Evolutionary conservation across 345 rosid species (phyloP), one percentile per base, ranked within the genome.

Genomic region (Lepidium aucheri): DNA sequence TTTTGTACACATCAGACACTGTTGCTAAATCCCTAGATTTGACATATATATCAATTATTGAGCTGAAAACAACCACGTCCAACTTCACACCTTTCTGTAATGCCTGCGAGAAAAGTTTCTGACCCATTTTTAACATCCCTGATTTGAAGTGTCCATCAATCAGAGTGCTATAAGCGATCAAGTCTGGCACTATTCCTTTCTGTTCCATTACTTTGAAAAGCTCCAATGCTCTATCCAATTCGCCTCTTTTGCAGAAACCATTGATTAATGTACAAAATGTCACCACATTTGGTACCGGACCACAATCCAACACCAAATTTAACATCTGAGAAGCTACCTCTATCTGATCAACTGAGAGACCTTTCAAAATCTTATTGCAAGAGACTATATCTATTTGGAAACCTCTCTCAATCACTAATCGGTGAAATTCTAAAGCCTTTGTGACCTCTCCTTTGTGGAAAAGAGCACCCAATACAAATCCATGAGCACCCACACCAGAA

Each of bases 121-220:
- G 56, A 50, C 84, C 88, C 43, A 68, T 76, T 43, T 60, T 73
- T 75, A 81, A 72, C 65, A 72, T 81, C 61, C 82, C 77, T 43
- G 78, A 81, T 65, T 72, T 81, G 45, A 79, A 76, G 43, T 59
- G 74, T 59, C 79, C 82, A 74, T 81, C 84, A 62, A 84, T 77
- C 18, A 84, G 66, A 26, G 67, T 76, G 34, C 81, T 72, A 54
- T 81, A 84, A 53, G 70, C 59, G 2, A 81, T 69, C 44, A 84
- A 60, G 35, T 81, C 85, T 0, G 85, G 78, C 14, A n/a, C n/a
- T 6, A 81, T 53, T 13, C 73, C 80, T 49, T 47, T 65, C 60
- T 62, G 51, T 24, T 47, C 68, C 80, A 84, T 76, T 4, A 69
- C 38, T 46, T 44, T 60, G 54, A 58, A 71, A 50, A 81, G 30